Base-by-base conservation (phyloP, 164 flowering plant species). In the Warburgia ugandensis region DNA sequence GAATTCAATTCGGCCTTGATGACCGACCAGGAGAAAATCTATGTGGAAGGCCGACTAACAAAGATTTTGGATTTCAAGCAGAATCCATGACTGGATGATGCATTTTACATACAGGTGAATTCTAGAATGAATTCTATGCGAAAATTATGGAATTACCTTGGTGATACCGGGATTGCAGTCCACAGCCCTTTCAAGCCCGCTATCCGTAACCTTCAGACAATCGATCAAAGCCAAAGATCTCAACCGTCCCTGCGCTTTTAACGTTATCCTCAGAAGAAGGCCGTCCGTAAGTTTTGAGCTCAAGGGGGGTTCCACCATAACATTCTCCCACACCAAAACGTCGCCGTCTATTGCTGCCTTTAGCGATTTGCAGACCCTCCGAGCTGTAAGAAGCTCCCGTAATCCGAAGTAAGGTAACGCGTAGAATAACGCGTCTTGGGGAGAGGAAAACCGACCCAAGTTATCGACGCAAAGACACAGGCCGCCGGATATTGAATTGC, bases 341-440 rank as follows among this genome's bases (percentile, higher is more conserved):
- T 86, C 94, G 4, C 60, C 49, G 11, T 69, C 28, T 30, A 84
- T 63, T 29, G 85, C 81, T 28, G 79, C 77, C 56, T 73, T 72
- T 5, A 84, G 50, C 21, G 78, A 69, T 46, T n/a, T 57, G 74
- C 89, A 82, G 25, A 72, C 85, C 67, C 51, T 60, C 33, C 56
- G 61, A 68, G 78, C 56, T 11, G 58, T 33, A 2, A 86, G 68
- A 60, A 86, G 89, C 58, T 84, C 91, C 0, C 45, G 60, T 11
- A 84, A 43, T 16, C 77, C 76, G 49, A 84, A 85, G 55, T 77
- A 80, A 48, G 79, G 27, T 11, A 86, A 49, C 17, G 72, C 80
- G 9, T 77, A 66, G 61, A 70, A 73, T 44, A 90, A 4, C 22
- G 84, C 84, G 29, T 80, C 86, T 56, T 80, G 91, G 38, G 94